Evolutionary conservation across 176 grass and related monocot species (phyloP).

Genomic region (Juncus effusus): DNA sequence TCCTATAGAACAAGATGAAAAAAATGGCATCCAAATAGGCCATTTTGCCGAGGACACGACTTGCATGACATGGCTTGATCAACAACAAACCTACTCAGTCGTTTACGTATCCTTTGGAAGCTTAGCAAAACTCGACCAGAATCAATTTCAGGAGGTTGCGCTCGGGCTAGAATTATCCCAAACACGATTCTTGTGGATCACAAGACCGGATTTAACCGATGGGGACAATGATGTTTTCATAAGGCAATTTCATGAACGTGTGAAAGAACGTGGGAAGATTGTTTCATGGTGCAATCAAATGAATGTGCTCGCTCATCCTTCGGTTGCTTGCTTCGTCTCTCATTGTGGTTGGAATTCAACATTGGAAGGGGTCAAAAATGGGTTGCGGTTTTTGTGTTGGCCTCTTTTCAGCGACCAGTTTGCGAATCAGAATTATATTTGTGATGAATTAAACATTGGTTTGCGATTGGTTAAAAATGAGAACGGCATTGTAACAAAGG

Average conservation of each 20-base stretch:
- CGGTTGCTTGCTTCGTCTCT: constrained; percentile 52
- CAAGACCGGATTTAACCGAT: no score
- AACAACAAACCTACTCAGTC: neutral
- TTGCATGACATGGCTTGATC: no score
- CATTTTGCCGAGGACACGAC: constrained; percentile 21
- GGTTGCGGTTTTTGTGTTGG: no score
- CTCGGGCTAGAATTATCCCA: constrained; percentile 33
- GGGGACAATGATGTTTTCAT: constrained; percentile 16
- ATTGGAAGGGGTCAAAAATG: no score
- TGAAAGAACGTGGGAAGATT: constrained; percentile 15
- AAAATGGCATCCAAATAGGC: neutral
- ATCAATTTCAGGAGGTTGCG: constrained; percentile 46
- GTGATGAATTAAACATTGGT: no score
- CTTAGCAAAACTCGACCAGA: constrained; percentile 27
- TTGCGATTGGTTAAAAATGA: neutral
- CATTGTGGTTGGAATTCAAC: constrained; percentile 29
- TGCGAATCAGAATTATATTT: no score
- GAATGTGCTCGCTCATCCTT: constrained; percentile 33
- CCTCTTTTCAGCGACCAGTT: no score
- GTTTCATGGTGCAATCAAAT: constrained; percentile 33
- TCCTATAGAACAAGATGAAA: neutral
- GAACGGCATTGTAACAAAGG: constrained; percentile 32
- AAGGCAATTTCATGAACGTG: constrained; percentile 15
- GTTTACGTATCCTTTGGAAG: constrained; percentile 25
- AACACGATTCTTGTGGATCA: no score